These are phyloP conservation scores for Aspergillus sp. DNA, from an alignment of 2,329 filamentous ascomycete species.

Conservation along the genomic window DNA sequence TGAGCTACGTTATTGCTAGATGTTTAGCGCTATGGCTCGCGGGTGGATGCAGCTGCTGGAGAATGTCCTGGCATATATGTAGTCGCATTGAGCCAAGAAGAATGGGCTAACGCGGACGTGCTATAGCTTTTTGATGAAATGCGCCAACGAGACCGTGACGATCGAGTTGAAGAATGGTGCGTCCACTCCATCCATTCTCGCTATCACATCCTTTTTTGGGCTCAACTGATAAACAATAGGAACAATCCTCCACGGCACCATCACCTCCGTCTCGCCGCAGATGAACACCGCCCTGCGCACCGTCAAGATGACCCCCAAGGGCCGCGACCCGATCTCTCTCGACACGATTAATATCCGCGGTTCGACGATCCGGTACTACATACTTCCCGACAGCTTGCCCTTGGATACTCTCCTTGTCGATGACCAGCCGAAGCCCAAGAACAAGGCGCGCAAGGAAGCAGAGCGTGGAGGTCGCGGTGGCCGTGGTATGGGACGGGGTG, in stretches of 20 bases:
- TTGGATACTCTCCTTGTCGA: slow-evolving; percentile 94
- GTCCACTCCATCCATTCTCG: slow-evolving; percentile 9
- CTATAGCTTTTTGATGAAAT: slow-evolving; percentile 95
- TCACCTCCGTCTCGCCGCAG: slow-evolving; percentile 90
- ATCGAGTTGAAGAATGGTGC: slow-evolving; percentile 97
- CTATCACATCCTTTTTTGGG: background rate
- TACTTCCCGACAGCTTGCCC: slow-evolving; percentile 90
- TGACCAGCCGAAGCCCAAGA: slow-evolving; percentile 97
- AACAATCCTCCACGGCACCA: slow-evolving; percentile 93
- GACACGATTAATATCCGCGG: slow-evolving; percentile 97
- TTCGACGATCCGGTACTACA: slow-evolving; percentile 92
- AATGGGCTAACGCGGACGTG: background rate
- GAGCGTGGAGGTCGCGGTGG: slow-evolving; percentile 45
- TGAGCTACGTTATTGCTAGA: slow-evolving; percentile 7
- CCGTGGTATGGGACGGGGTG: slow-evolving; percentile 43
- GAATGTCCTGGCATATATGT: too few species aligned
- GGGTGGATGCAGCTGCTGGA: background rate
- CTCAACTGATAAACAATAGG: slow-evolving; percentile 45
- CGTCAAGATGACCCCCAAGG: slow-evolving; percentile 91
- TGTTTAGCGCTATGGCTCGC: background rate
- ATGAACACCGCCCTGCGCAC: slow-evolving; percentile 97
- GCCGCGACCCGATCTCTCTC: slow-evolving; percentile 77
- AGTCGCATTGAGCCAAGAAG: background rate
- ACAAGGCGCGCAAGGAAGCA: slow-evolving; percentile 93
- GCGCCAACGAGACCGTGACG: slow-evolving; percentile 95